phyloP scores from a whole-genome alignment of 257 asterid species.

The Solanum corneliomulleri region DNA sequence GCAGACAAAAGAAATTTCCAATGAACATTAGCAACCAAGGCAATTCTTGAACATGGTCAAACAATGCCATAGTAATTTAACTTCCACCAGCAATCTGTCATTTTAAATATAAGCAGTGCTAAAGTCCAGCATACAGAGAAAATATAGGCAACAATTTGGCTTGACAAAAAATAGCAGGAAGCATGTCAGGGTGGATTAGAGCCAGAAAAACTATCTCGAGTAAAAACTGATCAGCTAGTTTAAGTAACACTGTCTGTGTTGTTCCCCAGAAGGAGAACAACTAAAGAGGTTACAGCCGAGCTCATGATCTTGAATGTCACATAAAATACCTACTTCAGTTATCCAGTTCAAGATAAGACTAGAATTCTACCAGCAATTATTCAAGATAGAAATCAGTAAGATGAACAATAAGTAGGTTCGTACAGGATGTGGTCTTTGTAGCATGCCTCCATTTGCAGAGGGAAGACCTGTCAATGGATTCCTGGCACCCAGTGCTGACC shows the following conservation, averaged over 20 bases:
- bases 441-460: slow-evolving; percentile 29
- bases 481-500: slow-evolving; percentile 13
- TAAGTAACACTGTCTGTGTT: neutral
- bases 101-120: neutral
- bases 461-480: slow-evolving; percentile 16
- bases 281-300: neutral
- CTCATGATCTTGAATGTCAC: neutral
- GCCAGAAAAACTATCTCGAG: neutral
- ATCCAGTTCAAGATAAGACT: neutral
- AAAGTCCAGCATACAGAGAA: neutral
- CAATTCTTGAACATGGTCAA: neutral
- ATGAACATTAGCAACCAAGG: neutral
- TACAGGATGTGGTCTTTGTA: slow-evolving; percentile 28
- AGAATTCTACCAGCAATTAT: neutral
- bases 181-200: neutral
- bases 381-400: neutral
- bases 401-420: slow-evolving; percentile 3
- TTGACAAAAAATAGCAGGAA: neutral
- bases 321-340: neutral
- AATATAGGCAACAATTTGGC: neutral
- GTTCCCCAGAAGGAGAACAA: neutral
- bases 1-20: neutral
- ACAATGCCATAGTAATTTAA: neutral
- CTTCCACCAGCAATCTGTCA: neutral
- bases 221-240: neutral